Evolutionary conservation across 768 basidiomycete species (phyloP).

Genomic region (Hortiboletus flavorubellus): DNA sequence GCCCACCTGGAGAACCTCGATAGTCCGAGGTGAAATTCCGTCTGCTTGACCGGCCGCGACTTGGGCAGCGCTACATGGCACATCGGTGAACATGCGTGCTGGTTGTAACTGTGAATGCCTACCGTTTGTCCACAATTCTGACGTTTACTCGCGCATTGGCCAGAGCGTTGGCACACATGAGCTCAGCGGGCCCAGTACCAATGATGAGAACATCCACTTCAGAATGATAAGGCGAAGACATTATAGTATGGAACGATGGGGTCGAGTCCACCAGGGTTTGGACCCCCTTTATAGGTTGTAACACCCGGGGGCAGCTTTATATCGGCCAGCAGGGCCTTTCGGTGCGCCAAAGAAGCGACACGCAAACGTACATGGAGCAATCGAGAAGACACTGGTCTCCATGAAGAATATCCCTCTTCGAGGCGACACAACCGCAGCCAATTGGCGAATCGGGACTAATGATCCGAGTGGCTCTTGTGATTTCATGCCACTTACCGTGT

Average conservation of each 20-base stretch:
- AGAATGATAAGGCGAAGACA: slow-evolving; percentile 20
- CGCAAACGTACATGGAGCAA: not conserved
- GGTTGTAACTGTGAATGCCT: not conserved
- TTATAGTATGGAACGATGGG: slow-evolving; percentile 1
- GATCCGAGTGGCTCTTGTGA: not conserved
- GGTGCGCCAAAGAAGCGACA: not conserved
- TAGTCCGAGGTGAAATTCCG: slow-evolving; percentile 25
- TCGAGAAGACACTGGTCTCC: no score
- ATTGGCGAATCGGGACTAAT: not conserved
- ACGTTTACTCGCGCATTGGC: slow-evolving; percentile 36
- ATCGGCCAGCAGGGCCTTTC: not conserved
- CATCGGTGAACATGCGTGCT: not conserved
- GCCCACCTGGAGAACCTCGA: slow-evolving; percentile 46
- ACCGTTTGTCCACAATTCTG: slow-evolving; percentile 41
- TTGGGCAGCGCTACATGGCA: slow-evolving; percentile 7
- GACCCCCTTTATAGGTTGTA: slow-evolving; percentile 2
- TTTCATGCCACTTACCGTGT: not conserved
- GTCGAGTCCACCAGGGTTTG: not conserved
- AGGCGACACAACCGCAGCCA: not conserved
- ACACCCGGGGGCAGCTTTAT: not conserved
- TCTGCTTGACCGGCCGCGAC: slow-evolving; percentile 30
- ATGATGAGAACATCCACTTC: slow-evolving; percentile 41
- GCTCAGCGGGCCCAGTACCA: slow-evolving; percentile 42
- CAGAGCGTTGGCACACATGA: slow-evolving; percentile 43
- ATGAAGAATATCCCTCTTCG: not conserved